These are phyloP conservation scores for Peronospora belbahrii DNA, from an alignment of 352 stramenopile genomes.

Conservation along the genomic window DNA sequence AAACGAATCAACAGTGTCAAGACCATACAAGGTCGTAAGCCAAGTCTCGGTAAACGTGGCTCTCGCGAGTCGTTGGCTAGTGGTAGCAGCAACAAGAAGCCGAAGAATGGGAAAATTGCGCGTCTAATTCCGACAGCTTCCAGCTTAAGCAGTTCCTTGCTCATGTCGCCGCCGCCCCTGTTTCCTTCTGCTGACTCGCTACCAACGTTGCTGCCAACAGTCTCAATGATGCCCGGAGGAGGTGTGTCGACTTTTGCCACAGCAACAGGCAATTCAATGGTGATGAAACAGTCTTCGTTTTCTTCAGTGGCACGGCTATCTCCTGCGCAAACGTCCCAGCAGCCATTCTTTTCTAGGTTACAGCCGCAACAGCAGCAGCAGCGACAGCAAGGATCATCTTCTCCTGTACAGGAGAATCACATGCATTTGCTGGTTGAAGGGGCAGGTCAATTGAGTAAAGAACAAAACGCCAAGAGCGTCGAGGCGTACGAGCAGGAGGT, in stretches of 20 bases:
- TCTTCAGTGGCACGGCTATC: slow-evolving; percentile 13
- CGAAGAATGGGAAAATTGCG: slow-evolving; percentile 18
- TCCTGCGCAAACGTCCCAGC: slow-evolving; percentile 14
- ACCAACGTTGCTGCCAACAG: slow-evolving; percentile 45
- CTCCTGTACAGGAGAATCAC: slow-evolving; percentile 30
- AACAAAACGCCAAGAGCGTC: slow-evolving; percentile 36
- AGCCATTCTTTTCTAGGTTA: slow-evolving; percentile 42
- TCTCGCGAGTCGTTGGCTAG: slow-evolving; percentile 10
- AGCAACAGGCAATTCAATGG: slow-evolving; percentile 9
- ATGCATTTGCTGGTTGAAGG: slow-evolving; percentile 64
- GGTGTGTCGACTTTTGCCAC: not conserved
- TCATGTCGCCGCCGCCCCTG: slow-evolving; percentile 33
- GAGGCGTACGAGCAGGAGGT: slow-evolving; percentile 68
- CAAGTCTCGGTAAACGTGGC: slow-evolving; percentile 16
- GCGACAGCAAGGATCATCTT: slow-evolving; percentile 7
- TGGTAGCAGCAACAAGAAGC: slow-evolving; percentile 20
- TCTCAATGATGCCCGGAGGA: slow-evolving; percentile 22
- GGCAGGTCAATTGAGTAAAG: slow-evolving; percentile 53
- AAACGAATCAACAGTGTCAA: slow-evolving; percentile 11
- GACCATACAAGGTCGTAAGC: slow-evolving; percentile 15
- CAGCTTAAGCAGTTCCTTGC: slow-evolving; percentile 11
- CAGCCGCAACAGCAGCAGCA: slow-evolving; percentile 16
- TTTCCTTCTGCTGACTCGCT: slow-evolving; percentile 38
- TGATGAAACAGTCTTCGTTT: slow-evolving; percentile 22
- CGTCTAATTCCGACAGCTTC: slow-evolving; percentile 21